These are phyloP conservation scores for Chloris gayana DNA, from an alignment of 176 grass and related monocot genomes.

Conservation along the genomic window DNA sequence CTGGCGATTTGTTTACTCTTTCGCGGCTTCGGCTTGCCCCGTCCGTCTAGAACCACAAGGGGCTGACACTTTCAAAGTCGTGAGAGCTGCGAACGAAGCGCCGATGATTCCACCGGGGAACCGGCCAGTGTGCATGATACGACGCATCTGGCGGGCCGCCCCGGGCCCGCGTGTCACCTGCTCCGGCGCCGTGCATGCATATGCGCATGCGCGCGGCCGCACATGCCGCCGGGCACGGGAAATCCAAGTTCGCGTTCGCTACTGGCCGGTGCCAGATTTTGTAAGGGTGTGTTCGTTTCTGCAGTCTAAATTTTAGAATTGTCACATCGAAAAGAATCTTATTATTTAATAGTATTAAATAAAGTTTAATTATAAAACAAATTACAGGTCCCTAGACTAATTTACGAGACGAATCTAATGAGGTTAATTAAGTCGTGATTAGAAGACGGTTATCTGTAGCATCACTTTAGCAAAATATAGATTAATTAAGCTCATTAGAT, in stretches of 20 bases:
- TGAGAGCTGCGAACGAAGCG: background rate
- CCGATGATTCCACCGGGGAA: background rate
- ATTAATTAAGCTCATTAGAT: too few relatives aligned
- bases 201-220: background rate
- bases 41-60: slow-evolving; percentile 28
- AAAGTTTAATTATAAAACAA: too few relatives aligned
- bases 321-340: too few relatives aligned
- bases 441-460: too few relatives aligned
- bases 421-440: too few relatives aligned
- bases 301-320: too few relatives aligned
- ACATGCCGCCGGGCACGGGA: slow-evolving; percentile 20
- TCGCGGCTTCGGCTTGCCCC: slow-evolving; percentile 40
- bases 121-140: background rate
- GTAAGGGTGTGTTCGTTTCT: too few relatives aligned
- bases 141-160: slow-evolving; percentile 2
- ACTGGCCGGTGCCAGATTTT: slow-evolving; percentile 1
- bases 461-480: too few relatives aligned
- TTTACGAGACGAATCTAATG: too few relatives aligned
- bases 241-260: slow-evolving; percentile 22
- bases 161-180: background rate
- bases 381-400: too few relatives aligned
- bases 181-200: background rate
- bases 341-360: too few relatives aligned
- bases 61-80: background rate
- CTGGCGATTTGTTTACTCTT: background rate